Evolutionary conservation across 1,284 basidiomycete genomes (phyloP), one percentile per base, ranked within the genome.

Genomic region (Ganoderma sinense): DNA sequence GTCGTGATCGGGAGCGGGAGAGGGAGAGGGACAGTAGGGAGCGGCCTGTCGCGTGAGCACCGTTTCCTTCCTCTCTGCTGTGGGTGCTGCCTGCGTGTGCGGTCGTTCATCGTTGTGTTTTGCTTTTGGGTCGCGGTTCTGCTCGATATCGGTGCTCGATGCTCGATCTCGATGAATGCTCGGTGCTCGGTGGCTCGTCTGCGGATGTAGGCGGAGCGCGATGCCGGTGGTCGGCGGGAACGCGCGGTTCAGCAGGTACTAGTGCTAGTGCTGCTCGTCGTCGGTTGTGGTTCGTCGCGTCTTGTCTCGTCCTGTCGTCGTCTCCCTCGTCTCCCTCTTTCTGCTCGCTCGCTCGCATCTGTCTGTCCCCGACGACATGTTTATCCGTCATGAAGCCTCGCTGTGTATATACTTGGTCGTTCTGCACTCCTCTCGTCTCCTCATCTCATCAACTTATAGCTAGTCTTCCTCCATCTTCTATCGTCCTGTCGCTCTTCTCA

Each of bases 11-110:
- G 69, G 29, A 62, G 39, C n/a, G 66, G 67, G 26, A 45, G n/a
- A 56, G 55, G 41, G 48, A 43, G 31, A 72, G 10, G 71, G 67
- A 62, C 66, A 36, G 36, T 36, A 36, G 36, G 36, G 36, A 36
- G 36, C 48, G 48, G 48, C 23, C 71, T 66, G 62, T 67, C 43
- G 69, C 73, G 74, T 73, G 67, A 73, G 72, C 66, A 67, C 67
- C 64, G 33, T 60, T 67, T 64, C 43, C 53, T 72, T 61, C 16
- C 60, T 51, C 60, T 51, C 60, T 48, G 45, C 33, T 64, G 65
- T 53, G 51, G 62, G 55, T n/a, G 41, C 33, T 13, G 36, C 39
- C 36, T 36, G 40, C 62, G 40, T 53, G 56, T 66, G 58, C 67
- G 66, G 67, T 65, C 58, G 69, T 74, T 69, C 68, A 74, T 71